Evolutionary conservation across 768 basidiomycete genomes (phyloP), one percentile per base, ranked within the genome.

Genomic region (Lactifluus rugatus): DNA sequence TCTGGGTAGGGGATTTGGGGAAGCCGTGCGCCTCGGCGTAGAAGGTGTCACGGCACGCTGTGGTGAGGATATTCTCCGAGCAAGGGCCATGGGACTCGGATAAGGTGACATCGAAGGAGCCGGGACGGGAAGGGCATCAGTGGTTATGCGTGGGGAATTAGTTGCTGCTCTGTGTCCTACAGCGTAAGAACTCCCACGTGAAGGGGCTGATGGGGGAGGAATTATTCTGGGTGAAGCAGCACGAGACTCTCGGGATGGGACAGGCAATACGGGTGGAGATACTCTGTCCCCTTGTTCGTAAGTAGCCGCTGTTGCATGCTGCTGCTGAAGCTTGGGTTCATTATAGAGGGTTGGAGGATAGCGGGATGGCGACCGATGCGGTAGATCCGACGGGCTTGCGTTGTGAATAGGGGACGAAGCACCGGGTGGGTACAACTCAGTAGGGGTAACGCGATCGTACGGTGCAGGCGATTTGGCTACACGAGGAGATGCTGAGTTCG

Each of bases 291-390:
- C 44, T 28, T 41, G 58, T 36, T 55, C 36, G 44, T 54, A 45
- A 45, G 37, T 44, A 39, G 3, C 25, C 7, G 17, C 21, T 28
- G 39, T 31, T 37, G 54, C 42, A 26, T 36, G 28, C 9, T 39
- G 58, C 21, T 48, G 58, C 23, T 60, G 58, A 25, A 56, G 32
- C 31, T 34, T 19, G 25, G 58, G 58, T n/a, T 56, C 58, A 26
- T 60, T 11, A 31, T 56, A 56, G 37, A 60, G 54, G 26, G 58
- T 60, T 11, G 58, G 58, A 26, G 54, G 58, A 25, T 39, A 60
- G 28, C 58, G 54, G 28, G 17, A n/a, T 16, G 49, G 49, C 9
- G 54, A 56, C 7, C 39, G 48, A 55, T 26, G n/a, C 21, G 34
- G 28, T 32, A 17, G 8, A 36, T 32, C n/a, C 3, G 54, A 32